Conservation (phyloP, 768 basidiomycete genomes). For the Amanita exitialis region DNA sequence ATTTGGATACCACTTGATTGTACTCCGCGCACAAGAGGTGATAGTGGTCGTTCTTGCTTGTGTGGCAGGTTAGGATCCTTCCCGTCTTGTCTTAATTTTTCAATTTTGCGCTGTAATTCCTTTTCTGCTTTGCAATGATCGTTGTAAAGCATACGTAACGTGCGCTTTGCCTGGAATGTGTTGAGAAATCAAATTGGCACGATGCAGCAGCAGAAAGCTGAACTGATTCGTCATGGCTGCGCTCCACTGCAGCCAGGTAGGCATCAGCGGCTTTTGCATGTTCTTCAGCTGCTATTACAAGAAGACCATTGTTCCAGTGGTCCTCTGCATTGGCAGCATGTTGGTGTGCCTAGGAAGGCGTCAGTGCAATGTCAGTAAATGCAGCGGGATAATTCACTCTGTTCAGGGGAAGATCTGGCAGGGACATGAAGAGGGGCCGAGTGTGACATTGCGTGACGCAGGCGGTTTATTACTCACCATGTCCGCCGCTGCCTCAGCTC, state of each 20-base stretch:
- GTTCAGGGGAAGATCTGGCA: slow-evolving; percentile 5
- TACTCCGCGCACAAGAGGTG: slow-evolving; percentile 12
- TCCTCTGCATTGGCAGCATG: slow-evolving; percentile 79
- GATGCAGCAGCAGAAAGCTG: slow-evolving; percentile 14
- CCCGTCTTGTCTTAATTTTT: slow-evolving; percentile 64
- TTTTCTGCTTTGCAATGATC: slow-evolving; percentile 64
- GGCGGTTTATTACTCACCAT: slow-evolving; percentile 15
- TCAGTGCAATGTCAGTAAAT: slow-evolving; percentile 4
- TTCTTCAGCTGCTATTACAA: slow-evolving; percentile 65
- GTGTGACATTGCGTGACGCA: not conserved
- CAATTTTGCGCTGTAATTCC: slow-evolving; percentile 63
- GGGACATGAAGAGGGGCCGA: not conserved
- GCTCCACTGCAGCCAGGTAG: slow-evolving; percentile 63
- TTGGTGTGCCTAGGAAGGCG: slow-evolving; percentile 54
- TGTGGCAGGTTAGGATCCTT: slow-evolving; percentile 71
- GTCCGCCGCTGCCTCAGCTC: slow-evolving; percentile 33
- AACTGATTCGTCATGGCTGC: slow-evolving; percentile 67
- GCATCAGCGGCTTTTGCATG: slow-evolving; percentile 70
- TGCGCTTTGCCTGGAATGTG: slow-evolving; percentile 57
- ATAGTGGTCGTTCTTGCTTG: slow-evolving; percentile 29
- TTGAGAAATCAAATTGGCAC: slow-evolving; percentile 1
- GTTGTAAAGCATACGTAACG: slow-evolving; percentile 63
- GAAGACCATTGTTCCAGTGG: slow-evolving; percentile 50
- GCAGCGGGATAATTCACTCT: not conserved
- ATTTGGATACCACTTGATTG: slow-evolving; percentile 21